Conservation (phyloP, 257 asterid genomes). For the Craterostigma plantagineum region DNA sequence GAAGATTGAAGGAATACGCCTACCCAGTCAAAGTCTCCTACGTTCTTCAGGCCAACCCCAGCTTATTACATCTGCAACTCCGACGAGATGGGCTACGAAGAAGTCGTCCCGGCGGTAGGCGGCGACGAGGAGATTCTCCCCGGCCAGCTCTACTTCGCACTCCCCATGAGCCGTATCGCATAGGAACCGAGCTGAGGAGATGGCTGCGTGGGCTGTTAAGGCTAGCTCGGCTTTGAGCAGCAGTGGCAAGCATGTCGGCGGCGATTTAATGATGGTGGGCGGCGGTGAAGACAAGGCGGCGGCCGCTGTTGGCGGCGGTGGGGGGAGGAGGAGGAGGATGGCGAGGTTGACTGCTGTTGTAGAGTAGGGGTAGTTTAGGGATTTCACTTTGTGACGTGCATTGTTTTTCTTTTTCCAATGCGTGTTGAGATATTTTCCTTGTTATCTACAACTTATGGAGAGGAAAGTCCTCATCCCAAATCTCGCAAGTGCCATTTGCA, state of each 20-base stretch:
- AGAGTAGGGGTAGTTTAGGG: constrained; percentile 20
- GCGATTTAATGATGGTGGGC: no score
- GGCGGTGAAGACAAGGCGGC: constrained; percentile 13
- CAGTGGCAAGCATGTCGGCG: constrained; percentile 48
- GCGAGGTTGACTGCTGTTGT: constrained; percentile 55
- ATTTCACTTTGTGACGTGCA: no score
- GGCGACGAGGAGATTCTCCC: constrained; percentile 71
- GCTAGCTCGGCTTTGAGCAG: constrained; percentile 76
- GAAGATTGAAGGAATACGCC: constrained; percentile 62
- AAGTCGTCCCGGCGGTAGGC: constrained; percentile 43
- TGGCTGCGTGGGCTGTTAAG: constrained; percentile 97
- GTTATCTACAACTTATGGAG: no score
- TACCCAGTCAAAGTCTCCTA: constrained; percentile 63
- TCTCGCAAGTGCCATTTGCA: no score
- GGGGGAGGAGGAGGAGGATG: constrained; percentile 19
- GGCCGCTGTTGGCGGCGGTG: background rate
- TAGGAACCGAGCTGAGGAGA: constrained; percentile 65
- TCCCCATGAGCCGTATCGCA: constrained; percentile 48
- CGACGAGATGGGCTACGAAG: constrained; percentile 83
- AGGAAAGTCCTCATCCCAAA: no score
- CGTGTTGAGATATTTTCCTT: no score
- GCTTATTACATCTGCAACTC: constrained; percentile 64
- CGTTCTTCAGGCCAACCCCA: constrained; percentile 51
- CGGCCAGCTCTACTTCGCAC: constrained; percentile 75
- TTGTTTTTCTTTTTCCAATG: no score